Evolutionary conservation across 2,329 filamentous ascomycete species (phyloP), one percentile per base, ranked within the genome.

Genomic region (Volutella citrinella): DNA sequence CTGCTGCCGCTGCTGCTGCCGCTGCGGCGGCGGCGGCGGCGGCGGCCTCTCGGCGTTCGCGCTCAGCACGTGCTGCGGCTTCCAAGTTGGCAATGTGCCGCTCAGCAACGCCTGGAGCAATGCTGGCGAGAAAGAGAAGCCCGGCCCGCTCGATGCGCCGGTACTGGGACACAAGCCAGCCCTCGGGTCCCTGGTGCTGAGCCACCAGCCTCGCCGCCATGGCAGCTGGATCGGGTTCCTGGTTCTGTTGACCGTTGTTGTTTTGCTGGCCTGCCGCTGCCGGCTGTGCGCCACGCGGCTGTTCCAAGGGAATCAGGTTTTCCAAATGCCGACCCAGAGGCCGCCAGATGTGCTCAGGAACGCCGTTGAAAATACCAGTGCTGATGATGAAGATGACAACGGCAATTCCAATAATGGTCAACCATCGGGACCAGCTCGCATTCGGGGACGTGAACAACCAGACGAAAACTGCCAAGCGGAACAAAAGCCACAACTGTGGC

Each of bases 61-160:
- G 54, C 45, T 71, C 71, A 3, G 57, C 64, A 30, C 68, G 61
- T 23, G 67, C 70, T 35, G 74, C 69, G 5, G 69, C 72, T 46
- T 78, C 74, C 4, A 78, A 55, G 27, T 74, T 68, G 16, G 72
- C 74, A 40, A 84, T 82, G 42, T 84, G 80, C 30, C 78, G 65
- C 57, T 84, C 80, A 1, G 78, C 78, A 16, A 84, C 70, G 9
- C 80, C 80, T 2, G 80, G 80, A 3, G 79, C 76, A 40, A 84
- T 71, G 52, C 80, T 84, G 14, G 80, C 80, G 15, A 84, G 61
- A 49, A 84, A 83, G 16, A 84, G 63, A 12, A 83, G 67, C 0
- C 74, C 67, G 13, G 78, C 74, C 42, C 80, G 70, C 57, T 84
- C 78, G 7, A 77, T 49, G 10, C 76, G 64, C 36, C 78, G 66